Evolutionary conservation across 2,329 filamentous ascomycete species (phyloP).

Genomic region (Botrytis byssoidea): DNA sequence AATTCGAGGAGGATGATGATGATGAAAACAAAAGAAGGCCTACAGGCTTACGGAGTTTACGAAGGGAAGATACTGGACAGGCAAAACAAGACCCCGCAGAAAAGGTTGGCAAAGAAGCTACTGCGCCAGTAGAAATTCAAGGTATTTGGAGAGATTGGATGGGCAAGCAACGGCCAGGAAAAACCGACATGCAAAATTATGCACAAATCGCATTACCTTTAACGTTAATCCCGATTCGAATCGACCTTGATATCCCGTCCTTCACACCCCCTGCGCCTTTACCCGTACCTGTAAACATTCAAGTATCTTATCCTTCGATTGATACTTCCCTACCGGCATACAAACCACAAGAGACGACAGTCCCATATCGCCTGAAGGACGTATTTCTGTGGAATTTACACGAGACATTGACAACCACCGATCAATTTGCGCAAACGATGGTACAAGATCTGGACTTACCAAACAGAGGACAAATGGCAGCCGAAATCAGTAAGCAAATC

Average conservation of each 20-base stretch:
- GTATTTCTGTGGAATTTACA: conserved; percentile 98
- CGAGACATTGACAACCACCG: conserved; percentile 88
- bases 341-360: conserved; percentile 72
- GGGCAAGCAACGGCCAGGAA: conserved; percentile 62
- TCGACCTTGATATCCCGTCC: conserved; percentile 87
- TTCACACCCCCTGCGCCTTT: conserved; percentile 67
- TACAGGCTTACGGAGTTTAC: conserved; percentile 78
- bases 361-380: conserved; percentile 86
- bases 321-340: conserved; percentile 78
- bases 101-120: conserved; percentile 80
- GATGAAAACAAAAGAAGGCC: conserved; percentile 66
- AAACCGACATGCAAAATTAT: conserved; percentile 59
- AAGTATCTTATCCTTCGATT: conserved; percentile 49
- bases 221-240: conserved; percentile 91
- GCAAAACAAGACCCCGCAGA: conserved; percentile 65
- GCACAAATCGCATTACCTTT: conserved; percentile 75
- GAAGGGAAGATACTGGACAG: conserved; percentile 69
- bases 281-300: conserved; percentile 59
- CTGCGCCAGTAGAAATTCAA: conserved; percentile 76
- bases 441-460: conserved; percentile 93
- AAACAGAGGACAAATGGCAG: conserved; percentile 64
- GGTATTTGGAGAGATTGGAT: conserved; percentile 97
- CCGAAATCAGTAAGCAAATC: conserved; percentile 89
- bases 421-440: conserved; percentile 88
- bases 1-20: conserved; percentile 78